A percentile compares a stretch with the other conserved stretches of the same genome.
These are phyloP conservation scores for Yamadazyma laniorum DNA, from an alignment of 805 yeast species.

Conservation along the genomic window DNA sequence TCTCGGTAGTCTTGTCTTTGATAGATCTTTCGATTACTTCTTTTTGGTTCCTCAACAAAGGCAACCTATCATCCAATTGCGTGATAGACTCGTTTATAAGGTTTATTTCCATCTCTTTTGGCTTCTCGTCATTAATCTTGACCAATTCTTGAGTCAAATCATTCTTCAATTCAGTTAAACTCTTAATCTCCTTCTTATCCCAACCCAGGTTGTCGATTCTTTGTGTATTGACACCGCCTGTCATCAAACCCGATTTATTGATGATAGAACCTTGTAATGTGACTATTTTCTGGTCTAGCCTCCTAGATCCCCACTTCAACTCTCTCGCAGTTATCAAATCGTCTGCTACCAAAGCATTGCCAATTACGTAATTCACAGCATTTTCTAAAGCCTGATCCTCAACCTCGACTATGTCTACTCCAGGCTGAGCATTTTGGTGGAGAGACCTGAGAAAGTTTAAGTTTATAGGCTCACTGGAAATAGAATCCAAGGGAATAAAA, in stretches of 20 bases:
- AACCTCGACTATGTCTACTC: conserved; percentile 68
- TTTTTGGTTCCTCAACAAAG: conserved; percentile 44
- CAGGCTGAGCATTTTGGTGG: conserved; percentile 59
- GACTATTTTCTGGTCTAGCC: conserved; percentile 62
- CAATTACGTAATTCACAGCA: conserved; percentile 79
- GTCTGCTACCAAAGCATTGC: conserved; percentile 78
- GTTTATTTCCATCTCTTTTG: conserved; percentile 57
- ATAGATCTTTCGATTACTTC: conserved; percentile 44
- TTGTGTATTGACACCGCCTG: conserved; percentile 74
- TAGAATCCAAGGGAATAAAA: conserved; percentile 83
- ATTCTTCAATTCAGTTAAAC: conserved; percentile 51
- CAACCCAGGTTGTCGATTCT: conserved; percentile 44
- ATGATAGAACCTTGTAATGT: conserved; percentile 83
- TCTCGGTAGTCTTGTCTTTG: conserved; percentile 48
- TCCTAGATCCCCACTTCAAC: conserved; percentile 63
- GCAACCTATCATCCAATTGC: conserved; percentile 39
- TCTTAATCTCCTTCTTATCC: conserved; percentile 68
- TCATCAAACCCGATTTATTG: conserved; percentile 84
- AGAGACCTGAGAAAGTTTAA: conserved; percentile 54
- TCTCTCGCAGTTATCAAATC: conserved; percentile 62
- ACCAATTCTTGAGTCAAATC: conserved; percentile 50
- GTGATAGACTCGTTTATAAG: conserved; percentile 49
- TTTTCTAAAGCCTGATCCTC: conserved; percentile 62
- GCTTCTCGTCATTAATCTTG: conserved; percentile 46
- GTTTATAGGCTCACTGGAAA: conserved; percentile 52